Evolutionary conservation across 345 rosid species (phyloP), one percentile per base, ranked within the genome.

Genomic region (Bruguiera parviflora): DNA sequence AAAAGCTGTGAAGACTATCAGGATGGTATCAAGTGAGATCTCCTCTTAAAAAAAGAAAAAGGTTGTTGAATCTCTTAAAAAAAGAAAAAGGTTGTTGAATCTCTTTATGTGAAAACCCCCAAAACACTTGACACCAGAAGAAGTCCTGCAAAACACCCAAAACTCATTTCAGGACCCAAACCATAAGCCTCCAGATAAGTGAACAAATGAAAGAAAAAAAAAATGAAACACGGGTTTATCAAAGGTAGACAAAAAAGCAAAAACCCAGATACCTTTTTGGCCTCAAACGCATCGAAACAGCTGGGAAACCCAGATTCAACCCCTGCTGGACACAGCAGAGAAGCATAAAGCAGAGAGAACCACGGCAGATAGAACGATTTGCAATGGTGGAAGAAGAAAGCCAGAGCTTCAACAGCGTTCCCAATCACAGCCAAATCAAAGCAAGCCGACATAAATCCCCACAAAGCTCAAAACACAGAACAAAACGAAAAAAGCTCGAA

Each of bases 381-480:
- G 67, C 70, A 66, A 55, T 8, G 19, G 64, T 2, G 0, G 72
- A 69, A 27, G 70, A 61, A 28, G 68, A 72, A 70, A 66, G 57
- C 73, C 88, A 85, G 87, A 87, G 84, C 87, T 82, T 69, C 77
- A 77, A 82, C 80, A 67, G 85, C 84, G 87, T 83, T 83, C 86
- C 87, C 85, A 90, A 84, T 83, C 84, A 82, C 81, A 85, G 79
- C 78, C 96, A 86, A 79, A 75, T 75, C 87, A 86, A 77, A 82
- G 69, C 74, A 84, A 85, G 89, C 92, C 92, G 95, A 88, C 99
- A 96, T 89, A 92, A 82, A 96, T 84, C 84, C 80, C 62, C 89
- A 67, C 31, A 24, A 16, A 13, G 29, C 57, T 60, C 71, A 47
- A 57, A 70, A 33, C 70, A 32, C 71, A 69, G 49, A n/a, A 8